phyloP scores from a whole-genome alignment of 2,329 filamentous ascomycete genomes.

The Pyrenochaeta sp. region DNA sequence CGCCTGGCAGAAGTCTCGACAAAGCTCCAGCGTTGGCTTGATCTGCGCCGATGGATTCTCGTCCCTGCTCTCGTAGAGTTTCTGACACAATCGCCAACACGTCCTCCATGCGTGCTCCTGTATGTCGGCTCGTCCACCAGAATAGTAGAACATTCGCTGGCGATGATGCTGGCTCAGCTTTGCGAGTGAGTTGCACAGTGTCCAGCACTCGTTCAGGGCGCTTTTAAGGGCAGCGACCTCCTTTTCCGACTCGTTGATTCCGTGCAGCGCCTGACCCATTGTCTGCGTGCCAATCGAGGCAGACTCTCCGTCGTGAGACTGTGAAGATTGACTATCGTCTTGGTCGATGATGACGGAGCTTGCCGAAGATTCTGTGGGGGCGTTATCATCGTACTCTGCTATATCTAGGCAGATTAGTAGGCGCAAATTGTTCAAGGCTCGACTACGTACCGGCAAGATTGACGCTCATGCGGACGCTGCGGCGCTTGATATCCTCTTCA shows the following conservation, averaged over 20 bases:
- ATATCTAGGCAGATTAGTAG: conserved; percentile 52
- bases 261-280: conserved; percentile 63
- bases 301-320: conserved; percentile 40
- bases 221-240: conserved; percentile 75
- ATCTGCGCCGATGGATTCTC: conserved; percentile 74
- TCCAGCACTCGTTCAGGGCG: conserved; percentile 90
- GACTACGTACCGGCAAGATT: conserved; percentile 74
- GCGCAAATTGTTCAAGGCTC: conserved; percentile 15
- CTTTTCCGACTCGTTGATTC: conserved; percentile 65
- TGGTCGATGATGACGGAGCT: conserved; percentile 43
- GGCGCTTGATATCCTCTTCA: conserved; percentile 62
- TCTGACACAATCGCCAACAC: conserved; percentile 92
- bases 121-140: conserved; percentile 72
- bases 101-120: conserved; percentile 92
- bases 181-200: conserved; percentile 87
- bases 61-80: conserved; percentile 82
- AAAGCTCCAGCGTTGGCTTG: conserved; percentile 81
- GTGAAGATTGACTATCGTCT: conserved; percentile 42
- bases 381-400: conserved; percentile 54
- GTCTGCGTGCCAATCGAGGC: conserved; percentile 42
- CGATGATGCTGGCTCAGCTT: conserved; percentile 85
- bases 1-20: conserved; percentile 89
- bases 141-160: conserved; percentile 78
- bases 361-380: conserved; percentile 35
- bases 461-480: conserved; percentile 68